Evolutionary conservation across 176 grass and related monocot genomes (phyloP).

Genomic region (Triticum timopheevii): DNA sequence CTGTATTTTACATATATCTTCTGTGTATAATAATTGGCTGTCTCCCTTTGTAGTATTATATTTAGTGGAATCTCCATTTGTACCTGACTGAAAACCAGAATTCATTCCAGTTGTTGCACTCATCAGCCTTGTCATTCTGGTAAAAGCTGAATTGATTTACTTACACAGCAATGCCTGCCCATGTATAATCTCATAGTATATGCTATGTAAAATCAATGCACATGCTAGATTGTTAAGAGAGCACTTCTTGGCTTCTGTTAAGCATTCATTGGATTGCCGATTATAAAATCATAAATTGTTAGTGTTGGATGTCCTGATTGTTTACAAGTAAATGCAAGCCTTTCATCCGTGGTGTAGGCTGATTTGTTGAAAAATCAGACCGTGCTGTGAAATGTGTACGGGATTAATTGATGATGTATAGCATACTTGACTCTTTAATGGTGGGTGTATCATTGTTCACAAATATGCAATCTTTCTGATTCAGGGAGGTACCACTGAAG

Average conservation of each 20-base stretch:
- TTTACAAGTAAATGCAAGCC: not conserved
- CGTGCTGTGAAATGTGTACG: not conserved
- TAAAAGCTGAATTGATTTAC: not conserved
- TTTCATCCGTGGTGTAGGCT: not conserved
- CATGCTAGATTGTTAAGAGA: not conserved
- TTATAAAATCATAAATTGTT: not conserved
- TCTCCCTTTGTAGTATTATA: not conserved
- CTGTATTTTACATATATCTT: not conserved
- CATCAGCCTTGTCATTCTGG: not conserved
- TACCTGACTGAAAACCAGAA: not conserved
- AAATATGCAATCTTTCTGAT: not conserved
- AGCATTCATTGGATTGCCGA: not conserved
- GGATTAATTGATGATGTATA: not conserved
- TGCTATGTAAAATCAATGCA: not conserved
- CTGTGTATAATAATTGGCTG: not conserved
- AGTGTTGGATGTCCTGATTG: not conserved
- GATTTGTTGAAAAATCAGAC: no score
- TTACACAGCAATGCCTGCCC: no score
- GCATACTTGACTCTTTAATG: not conserved
- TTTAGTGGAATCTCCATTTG: not conserved
- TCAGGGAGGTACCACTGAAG: conserved; percentile 67
- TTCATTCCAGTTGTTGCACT: not conserved
- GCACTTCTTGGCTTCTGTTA: not conserved
- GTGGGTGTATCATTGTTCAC: not conserved
- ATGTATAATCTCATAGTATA: not conserved